Conservation (phyloP, 306 rosid species). For the Lathyrus tuberosus region DNA sequence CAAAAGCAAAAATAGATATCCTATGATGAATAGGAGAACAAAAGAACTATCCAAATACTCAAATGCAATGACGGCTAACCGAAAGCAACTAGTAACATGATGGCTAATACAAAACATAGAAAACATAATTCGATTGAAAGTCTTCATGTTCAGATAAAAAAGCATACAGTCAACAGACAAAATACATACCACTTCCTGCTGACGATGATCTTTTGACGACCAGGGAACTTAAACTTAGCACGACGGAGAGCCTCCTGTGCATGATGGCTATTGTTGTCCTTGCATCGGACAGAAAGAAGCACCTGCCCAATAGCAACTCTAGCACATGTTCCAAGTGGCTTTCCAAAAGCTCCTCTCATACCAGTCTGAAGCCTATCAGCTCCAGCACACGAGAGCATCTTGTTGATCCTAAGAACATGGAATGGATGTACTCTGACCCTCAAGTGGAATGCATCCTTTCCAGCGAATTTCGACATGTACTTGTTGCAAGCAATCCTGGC, state of each 20-base stretch:
- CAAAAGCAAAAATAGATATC: background rate
- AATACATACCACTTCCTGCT: conserved; percentile 77
- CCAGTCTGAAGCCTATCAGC: conserved; percentile 94
- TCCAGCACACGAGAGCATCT: conserved; percentile 74
- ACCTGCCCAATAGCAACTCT: conserved; percentile 87
- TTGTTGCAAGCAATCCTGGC: conserved; percentile 89
- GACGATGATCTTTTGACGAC: conserved; percentile 83
- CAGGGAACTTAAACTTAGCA: conserved; percentile 86
- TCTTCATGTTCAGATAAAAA: background rate
- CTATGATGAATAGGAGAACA: background rate
- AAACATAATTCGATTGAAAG: background rate
- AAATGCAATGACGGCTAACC: background rate
- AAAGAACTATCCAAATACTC: background rate
- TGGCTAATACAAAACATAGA: background rate
- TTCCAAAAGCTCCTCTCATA: conserved; percentile 83
- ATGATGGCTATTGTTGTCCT: conserved; percentile 70
- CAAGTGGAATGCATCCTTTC: conserved; percentile 84
- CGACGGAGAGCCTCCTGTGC: conserved; percentile 94
- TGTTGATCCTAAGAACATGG: conserved; percentile 89
- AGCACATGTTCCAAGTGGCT: conserved; percentile 78
- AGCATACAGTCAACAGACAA: background rate
- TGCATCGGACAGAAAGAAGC: conserved; percentile 82
- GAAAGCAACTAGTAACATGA: background rate
- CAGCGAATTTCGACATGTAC: conserved; percentile 84
- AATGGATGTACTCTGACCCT: conserved; percentile 92